A percentile compares a stretch with the other conserved stretches of the same genome.
Evolutionary conservation across 2,329 filamentous ascomycete genomes (phyloP).

Genomic region (Arthroderma sp.): DNA sequence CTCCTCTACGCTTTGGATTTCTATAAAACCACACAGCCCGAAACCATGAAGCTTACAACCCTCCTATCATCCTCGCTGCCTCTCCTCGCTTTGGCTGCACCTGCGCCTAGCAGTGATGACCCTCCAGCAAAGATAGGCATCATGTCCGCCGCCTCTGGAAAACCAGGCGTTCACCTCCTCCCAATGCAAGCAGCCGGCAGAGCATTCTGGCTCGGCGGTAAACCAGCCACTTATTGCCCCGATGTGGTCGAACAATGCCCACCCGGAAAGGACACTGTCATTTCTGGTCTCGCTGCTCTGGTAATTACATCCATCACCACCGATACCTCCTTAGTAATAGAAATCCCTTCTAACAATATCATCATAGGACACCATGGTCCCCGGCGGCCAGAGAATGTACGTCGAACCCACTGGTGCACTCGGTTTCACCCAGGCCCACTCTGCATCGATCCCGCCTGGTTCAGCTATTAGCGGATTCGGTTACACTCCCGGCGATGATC

Average conservation of each 20-base stretch:
- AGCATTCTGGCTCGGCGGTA: constrained; percentile 39
- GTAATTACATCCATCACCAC: constrained; percentile 12
- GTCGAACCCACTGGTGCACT: constrained; percentile 42
- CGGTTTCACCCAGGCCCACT: constrained; percentile 45
- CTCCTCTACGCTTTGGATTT: neutral
- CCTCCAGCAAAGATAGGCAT: constrained; percentile 12
- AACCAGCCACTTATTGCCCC: constrained; percentile 39
- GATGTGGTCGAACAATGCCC: constrained; percentile 30
- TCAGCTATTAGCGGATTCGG: constrained; percentile 39
- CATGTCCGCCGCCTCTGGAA: constrained; percentile 14
- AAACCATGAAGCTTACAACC: constrained; percentile 4
- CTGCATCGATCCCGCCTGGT: constrained; percentile 37
- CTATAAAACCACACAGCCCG: neutral
- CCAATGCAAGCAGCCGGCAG: constrained; percentile 35
- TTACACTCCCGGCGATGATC: constrained; percentile 18
- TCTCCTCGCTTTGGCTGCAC: constrained; percentile 7
- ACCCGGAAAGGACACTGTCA: constrained; percentile 34
- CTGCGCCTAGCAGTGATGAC: neutral
- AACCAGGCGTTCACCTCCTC: constrained; percentile 31
- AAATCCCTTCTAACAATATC: constrained; percentile 13
- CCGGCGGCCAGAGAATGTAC: constrained; percentile 51
- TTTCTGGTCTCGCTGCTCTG: constrained; percentile 26
- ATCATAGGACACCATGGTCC: constrained; percentile 38
- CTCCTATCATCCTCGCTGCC: constrained; percentile 6
- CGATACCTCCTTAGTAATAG: constrained; percentile 7